These are phyloP conservation scores for Chlorociboria aeruginascens DNA, from an alignment of 495 filamentous ascomycete species.

Conservation along the genomic window DNA sequence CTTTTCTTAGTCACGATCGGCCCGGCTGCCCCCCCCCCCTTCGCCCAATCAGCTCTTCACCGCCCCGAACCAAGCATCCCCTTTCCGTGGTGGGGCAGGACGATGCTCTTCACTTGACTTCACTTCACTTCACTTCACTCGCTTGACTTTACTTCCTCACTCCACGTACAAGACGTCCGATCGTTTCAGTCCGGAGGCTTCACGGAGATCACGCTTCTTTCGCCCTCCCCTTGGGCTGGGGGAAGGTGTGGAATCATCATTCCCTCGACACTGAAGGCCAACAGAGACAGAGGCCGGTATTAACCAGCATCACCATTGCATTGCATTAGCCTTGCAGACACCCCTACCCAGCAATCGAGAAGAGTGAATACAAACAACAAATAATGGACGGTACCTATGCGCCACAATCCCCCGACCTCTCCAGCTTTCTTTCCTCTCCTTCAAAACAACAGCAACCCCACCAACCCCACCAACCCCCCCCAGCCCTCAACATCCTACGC, in stretches of 20 bases:
- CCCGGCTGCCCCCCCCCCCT: too few species aligned
- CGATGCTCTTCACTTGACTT: too few species aligned
- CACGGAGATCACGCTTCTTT: too few species aligned
- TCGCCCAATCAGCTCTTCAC: too few species aligned
- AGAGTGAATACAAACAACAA: not conserved
- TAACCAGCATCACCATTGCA: not conserved
- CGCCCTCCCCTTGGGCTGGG: not conserved
- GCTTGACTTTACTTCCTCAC: too few species aligned
- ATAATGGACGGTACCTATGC: slow-evolving; percentile 29
- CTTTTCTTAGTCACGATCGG: too few species aligned
- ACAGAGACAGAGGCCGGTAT: not conserved
- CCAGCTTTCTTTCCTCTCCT: slow-evolving; percentile 31
- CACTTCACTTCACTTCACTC: too few species aligned
- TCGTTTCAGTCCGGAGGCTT: too few species aligned
- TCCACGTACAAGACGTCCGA: too few species aligned
- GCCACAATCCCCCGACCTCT: slow-evolving; percentile 44
- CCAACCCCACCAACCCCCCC: not conserved
- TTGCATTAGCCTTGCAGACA: slow-evolving; percentile 20
- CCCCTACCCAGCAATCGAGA: slow-evolving; percentile 1
- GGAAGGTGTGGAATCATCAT: not conserved
- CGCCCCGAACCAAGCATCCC: too few species aligned
- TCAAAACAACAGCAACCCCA: slow-evolving; percentile 3
- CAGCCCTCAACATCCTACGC: slow-evolving; percentile 8
- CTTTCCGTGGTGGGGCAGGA: too few species aligned
- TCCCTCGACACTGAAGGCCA: not conserved